Conservation (phyloP, 306 rosid species). For the Trifolium pratense region DNA sequence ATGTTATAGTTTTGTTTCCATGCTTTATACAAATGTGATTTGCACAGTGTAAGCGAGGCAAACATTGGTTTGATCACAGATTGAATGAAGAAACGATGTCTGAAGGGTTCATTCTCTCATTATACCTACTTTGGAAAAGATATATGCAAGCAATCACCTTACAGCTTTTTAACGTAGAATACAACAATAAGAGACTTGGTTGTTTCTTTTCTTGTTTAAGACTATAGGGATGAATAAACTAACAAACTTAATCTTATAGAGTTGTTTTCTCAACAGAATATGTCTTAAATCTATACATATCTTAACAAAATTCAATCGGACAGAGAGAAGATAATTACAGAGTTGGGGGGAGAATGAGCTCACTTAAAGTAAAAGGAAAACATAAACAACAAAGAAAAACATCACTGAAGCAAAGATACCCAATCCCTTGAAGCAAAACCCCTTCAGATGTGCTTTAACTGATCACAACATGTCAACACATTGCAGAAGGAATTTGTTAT, state of each 20-base stretch:
- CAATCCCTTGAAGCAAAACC: conserved; percentile 30
- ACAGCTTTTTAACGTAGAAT: conserved; percentile 29
- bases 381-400: conserved; percentile 26
- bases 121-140: conserved; percentile 21
- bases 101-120: conserved; percentile 16
- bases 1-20: neutral
- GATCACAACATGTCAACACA: conserved; percentile 31
- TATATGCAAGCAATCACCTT: conserved; percentile 8
- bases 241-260: no score
- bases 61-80: conserved; percentile 8
- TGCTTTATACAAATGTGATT: conserved; percentile 1
- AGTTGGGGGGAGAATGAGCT: conserved; percentile 5
- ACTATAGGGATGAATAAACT: no score
- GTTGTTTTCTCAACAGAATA: no score
- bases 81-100: conserved; percentile 1
- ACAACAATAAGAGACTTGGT: neutral
- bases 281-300: no score
- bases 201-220: conserved; percentile 24
- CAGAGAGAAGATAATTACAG: conserved; percentile 5
- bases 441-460: conserved; percentile 18
- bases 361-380: conserved; percentile 22
- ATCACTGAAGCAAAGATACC: conserved; percentile 13
- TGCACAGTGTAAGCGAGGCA: conserved; percentile 16
- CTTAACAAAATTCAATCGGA: conserved; percentile 29
- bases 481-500: conserved; percentile 37